Conservation (phyloP, 805 yeast species). For the Metschnikowia santaceciliae region DNA sequence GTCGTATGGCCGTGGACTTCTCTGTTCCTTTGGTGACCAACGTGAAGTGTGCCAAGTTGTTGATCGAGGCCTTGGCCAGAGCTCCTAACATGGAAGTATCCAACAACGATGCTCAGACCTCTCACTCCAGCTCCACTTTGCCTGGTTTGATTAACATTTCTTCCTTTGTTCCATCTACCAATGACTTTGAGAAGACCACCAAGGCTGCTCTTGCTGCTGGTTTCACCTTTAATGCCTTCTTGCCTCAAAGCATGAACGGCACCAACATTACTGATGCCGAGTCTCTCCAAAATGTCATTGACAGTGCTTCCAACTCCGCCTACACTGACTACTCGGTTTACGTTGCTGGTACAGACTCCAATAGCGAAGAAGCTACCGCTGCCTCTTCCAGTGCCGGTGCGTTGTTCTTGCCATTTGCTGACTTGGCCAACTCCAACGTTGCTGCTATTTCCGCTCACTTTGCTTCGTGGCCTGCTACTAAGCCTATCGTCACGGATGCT, state of each 20-base stretch:
- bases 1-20: slow-evolving; percentile 99
- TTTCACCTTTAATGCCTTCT: slow-evolving; percentile 77
- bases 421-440: slow-evolving; percentile 63
- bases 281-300: slow-evolving; percentile 62
- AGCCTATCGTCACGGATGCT: slow-evolving; percentile 90
- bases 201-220: slow-evolving; percentile 77
- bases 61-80: slow-evolving; percentile 90
- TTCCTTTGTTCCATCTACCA: slow-evolving; percentile 69
- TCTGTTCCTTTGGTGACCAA: slow-evolving; percentile 97
- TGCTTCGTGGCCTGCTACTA: slow-evolving; percentile 75
- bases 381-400: slow-evolving; percentile 70
- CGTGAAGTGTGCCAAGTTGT: slow-evolving; percentile 92
- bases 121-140: slow-evolving; percentile 73
- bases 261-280: slow-evolving; percentile 60
- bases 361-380: slow-evolving; percentile 57
- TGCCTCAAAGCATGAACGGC: slow-evolving; percentile 68
- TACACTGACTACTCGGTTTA: slow-evolving; percentile 80
- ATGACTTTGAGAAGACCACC: slow-evolving; percentile 65
- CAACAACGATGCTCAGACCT: slow-evolving; percentile 83
- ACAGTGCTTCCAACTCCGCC: slow-evolving; percentile 53
- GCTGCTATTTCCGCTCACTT: slow-evolving; percentile 78
- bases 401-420: slow-evolving; percentile 76
- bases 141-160: slow-evolving; percentile 88
- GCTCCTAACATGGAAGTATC: slow-evolving; percentile 62
- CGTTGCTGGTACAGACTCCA: slow-evolving; percentile 75